Evolutionary conservation across 441 rosid genomes (phyloP), one percentile per base, ranked within the genome.

Genomic region (Corymbia citriodora): DNA sequence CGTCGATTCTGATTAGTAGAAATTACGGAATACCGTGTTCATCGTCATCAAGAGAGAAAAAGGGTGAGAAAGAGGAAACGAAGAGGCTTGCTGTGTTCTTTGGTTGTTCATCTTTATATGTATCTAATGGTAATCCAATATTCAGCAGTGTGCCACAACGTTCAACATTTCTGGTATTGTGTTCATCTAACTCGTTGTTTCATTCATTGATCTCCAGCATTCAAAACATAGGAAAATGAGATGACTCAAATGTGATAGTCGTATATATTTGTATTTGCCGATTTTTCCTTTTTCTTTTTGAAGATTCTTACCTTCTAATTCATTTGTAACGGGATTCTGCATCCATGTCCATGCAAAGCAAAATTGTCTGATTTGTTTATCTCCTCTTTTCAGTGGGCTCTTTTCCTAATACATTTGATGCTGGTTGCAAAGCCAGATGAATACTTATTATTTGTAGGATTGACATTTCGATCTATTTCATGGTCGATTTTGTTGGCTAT

Each of bases 171-270:
- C 65, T 13, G 10, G 0, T 25, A 59, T 59, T 9, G 23, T 10
- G 65, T 59, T 59, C 25, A 3, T 59, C 11, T 1, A 0, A 59
- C 25, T 10, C n/a, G 6, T 59, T 25, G 3, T 59, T 59, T 59
- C 65, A 10, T 59, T 25, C 65, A 25, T 59, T 1, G 7, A 0
- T 25, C n/a, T 59, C n/a, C 0, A 59, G 14, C 65, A 25, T 59
- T 59, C 7, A 2, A 59, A 59, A 59, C 29, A 59, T 59, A 25
- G 3, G 14, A 10, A 59, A 0, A 59, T 59, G 65, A 59, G 65
- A 59, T 0, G 0, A 59, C 65, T 23, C 1, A 6, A 23, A 23
- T 9, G 29, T 25, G n/a, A 59, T 59, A 10, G 10, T 59, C 65
- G 10, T 27, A 59, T 59, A 59, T 59, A 59, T 25, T 59, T 59